A percentile compares a stretch with the other conserved stretches of the same genome.
Conservation (phyloP, 2,329 filamentous ascomycete genomes). For the Colletotrichum kahawae region DNA sequence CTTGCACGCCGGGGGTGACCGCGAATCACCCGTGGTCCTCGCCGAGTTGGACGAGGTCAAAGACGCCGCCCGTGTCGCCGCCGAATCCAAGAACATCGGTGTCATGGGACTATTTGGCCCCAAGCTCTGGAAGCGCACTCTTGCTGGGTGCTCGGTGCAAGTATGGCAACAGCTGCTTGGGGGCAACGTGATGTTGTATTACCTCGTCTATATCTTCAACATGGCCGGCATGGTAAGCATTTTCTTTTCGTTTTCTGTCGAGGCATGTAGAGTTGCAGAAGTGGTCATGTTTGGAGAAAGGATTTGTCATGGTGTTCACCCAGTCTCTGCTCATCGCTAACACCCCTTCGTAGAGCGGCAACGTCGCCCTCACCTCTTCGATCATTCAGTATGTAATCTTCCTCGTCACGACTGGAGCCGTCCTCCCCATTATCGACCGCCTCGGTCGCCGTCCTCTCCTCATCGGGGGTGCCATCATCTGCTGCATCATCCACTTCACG, state of each 20-base stretch:
- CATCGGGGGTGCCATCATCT: conserved; percentile 46
- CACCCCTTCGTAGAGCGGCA: conserved; percentile 23
- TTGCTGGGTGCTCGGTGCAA: conserved; percentile 57
- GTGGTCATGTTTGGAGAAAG: too few species aligned
- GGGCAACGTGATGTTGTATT: conserved; percentile 64
- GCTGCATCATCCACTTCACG: conserved; percentile 51
- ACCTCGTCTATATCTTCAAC: conserved; percentile 66
- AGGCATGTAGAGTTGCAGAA: too few species aligned
- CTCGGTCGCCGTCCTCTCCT: conserved; percentile 53
- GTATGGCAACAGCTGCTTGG: conserved; percentile 63
- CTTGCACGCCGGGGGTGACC: conserved; percentile 62
- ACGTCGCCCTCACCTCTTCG: conserved; percentile 48
- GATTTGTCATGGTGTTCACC: too few species aligned
- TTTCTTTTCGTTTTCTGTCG: too few species aligned
- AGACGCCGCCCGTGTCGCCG: conserved; percentile 42
- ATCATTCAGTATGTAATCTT: conserved; percentile 63
- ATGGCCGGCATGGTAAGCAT: conserved; percentile 56
- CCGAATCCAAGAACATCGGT: conserved; percentile 40
- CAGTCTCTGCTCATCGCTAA: not conserved
- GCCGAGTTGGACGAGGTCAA: conserved; percentile 62
- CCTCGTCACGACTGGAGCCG: conserved; percentile 54
- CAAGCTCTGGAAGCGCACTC: conserved; percentile 54
- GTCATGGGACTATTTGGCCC: conserved; percentile 51
- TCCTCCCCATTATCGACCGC: conserved; percentile 55
- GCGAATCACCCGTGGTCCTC: conserved; percentile 57